These are phyloP conservation scores for Fusarium nurragi DNA, from an alignment of 2,329 filamentous ascomycete genomes.

Conservation along the genomic window DNA sequence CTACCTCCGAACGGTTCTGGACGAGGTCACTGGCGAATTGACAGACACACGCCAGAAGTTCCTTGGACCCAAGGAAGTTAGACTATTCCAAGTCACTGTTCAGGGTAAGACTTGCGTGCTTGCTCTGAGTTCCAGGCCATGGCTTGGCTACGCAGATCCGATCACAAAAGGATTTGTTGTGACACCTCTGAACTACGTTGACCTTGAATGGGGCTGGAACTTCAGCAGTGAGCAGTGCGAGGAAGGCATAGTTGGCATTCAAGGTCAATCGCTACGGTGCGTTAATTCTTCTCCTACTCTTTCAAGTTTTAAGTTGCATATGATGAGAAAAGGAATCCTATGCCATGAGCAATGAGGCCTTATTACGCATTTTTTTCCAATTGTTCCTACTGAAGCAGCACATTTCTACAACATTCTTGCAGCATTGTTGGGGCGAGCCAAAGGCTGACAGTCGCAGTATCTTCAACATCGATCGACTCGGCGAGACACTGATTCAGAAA, in stretches of 20 bases:
- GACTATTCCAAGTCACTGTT: constrained; percentile 90
- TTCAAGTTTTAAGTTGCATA: constrained; percentile 56
- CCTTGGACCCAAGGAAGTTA: constrained; percentile 88
- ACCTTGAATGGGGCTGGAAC: constrained; percentile 93
- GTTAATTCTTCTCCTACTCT: constrained; percentile 45
- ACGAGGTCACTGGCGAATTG: constrained; percentile 94
- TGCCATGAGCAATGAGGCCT: constrained; percentile 65
- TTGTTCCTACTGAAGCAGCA: constrained; percentile 92
- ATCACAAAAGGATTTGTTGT: constrained; percentile 90
- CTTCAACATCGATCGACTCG: constrained; percentile 87
- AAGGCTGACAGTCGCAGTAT: constrained; percentile 67
- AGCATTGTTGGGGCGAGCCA: not conserved
- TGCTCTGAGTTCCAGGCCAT: constrained; percentile 91
- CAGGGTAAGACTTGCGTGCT: constrained; percentile 86
- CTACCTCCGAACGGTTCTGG: constrained; percentile 92
- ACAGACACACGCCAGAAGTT: constrained; percentile 96
- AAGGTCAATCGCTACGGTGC: constrained; percentile 87
- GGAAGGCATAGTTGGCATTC: constrained; percentile 93
- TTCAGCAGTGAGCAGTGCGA: constrained; percentile 95
- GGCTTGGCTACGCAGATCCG: constrained; percentile 92
- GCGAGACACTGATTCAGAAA: constrained; percentile 86
- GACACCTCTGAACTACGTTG: constrained; percentile 87
- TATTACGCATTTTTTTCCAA: constrained; percentile 71
- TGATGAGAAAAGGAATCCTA: constrained; percentile 72
- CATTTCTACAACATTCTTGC: constrained; percentile 24